These are phyloP conservation scores for Lodderomyces beijingensis DNA, from an alignment of 1,139 yeast species.

Conservation along the genomic window DNA sequence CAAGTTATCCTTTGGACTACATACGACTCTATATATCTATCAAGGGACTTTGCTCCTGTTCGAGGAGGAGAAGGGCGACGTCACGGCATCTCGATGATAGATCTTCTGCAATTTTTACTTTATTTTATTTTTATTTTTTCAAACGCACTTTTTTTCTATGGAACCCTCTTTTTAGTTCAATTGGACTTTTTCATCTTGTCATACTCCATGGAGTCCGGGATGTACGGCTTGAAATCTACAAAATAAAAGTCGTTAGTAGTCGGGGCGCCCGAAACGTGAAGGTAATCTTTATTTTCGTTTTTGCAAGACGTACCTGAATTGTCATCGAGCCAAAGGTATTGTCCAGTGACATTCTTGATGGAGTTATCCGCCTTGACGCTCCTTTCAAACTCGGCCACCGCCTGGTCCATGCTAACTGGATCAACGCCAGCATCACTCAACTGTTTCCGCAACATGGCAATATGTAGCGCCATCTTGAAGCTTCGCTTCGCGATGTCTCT, in stretches of 20 bases:
- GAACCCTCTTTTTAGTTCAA: no score
- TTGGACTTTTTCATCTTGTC: constrained; percentile 28
- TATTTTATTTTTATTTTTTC: neutral
- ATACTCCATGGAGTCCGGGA: constrained; percentile 61
- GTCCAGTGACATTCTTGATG: constrained; percentile 49
- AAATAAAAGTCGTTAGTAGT: constrained; percentile 18
- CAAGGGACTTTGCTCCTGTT: no score
- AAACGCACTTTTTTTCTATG: no score
- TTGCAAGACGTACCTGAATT: constrained; percentile 26
- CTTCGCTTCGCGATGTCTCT: constrained; percentile 46
- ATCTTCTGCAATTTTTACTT: no score
- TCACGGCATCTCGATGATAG: no score
- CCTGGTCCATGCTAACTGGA: constrained; percentile 52
- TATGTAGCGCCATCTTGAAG: constrained; percentile 59
- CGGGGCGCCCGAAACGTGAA: no score
- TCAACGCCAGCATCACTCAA: constrained; percentile 51
- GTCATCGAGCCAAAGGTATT: constrained; percentile 57
- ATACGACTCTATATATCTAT: no score
- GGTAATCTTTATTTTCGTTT: no score
- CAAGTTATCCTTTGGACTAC: no score
- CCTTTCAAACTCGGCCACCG: constrained; percentile 49
- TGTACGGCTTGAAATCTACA: constrained; percentile 39
- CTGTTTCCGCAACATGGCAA: constrained; percentile 59
- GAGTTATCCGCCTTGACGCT: constrained; percentile 55
- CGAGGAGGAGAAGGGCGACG: no score